A percentile compares a stretch with the other conserved stretches of the same genome.
Conservation (phyloP, 2,329 filamentous ascomycete species). For the Diaporthe sp. region DNA sequence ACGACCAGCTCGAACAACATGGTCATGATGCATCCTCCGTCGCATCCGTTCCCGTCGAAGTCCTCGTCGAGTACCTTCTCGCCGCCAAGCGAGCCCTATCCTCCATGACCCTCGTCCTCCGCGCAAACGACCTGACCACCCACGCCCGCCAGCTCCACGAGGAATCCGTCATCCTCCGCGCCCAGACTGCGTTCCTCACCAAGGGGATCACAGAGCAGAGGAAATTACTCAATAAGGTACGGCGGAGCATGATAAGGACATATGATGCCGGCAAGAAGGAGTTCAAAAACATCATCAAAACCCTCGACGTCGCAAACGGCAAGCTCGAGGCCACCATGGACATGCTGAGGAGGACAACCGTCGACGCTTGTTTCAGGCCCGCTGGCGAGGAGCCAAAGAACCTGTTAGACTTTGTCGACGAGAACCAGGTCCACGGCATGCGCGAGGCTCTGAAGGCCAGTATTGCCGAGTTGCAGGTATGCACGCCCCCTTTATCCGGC, state of each 20-base stretch:
- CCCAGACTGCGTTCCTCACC: conserved; percentile 77
- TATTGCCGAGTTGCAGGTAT: conserved; percentile 77
- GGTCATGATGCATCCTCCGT: conserved; percentile 52
- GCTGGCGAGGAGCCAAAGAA: conserved; percentile 69
- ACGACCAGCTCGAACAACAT: conserved; percentile 11
- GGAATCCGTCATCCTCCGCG: conserved; percentile 79
- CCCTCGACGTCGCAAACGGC: conserved; percentile 75
- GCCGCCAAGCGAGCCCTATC: conserved; percentile 89
- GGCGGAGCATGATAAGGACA: conserved; percentile 64
- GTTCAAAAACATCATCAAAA: conserved; percentile 71
- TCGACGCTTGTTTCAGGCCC: conserved; percentile 74
- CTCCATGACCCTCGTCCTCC: conserved; percentile 84
- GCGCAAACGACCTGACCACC: conserved; percentile 88
- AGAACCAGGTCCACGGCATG: conserved; percentile 75
- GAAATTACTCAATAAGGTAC: conserved; percentile 63
- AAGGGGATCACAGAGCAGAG: conserved; percentile 70
- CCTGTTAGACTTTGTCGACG: conserved; percentile 83
- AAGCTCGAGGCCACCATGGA: conserved; percentile 76
- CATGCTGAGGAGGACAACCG: conserved; percentile 72
- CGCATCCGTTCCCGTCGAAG: conserved; percentile 71
- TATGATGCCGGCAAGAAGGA: conserved; percentile 71
- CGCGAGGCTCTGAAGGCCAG: conserved; percentile 76
- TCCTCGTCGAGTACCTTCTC: conserved; percentile 85
- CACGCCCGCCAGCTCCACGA: conserved; percentile 81
- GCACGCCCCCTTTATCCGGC: conserved; percentile 36